Evolutionary conservation across 2,329 filamentous ascomycete species (phyloP).

Genomic region (Chrysosporium keratinophilum): DNA sequence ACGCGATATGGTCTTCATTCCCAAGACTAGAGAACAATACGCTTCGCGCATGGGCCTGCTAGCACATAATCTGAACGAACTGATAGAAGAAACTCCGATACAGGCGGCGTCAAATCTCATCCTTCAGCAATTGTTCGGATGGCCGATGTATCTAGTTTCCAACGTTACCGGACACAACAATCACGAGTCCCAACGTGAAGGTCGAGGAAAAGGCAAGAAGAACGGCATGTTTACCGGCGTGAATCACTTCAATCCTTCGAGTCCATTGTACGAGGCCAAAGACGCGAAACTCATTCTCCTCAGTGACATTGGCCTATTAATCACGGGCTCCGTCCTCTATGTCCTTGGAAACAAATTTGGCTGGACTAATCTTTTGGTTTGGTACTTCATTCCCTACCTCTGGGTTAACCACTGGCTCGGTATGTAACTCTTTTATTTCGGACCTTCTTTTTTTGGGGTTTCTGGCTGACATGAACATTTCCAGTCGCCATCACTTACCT

Average conservation of each 20-base stretch:
- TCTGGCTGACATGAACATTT: slow-evolving; percentile 1
- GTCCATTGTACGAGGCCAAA: slow-evolving; percentile 82
- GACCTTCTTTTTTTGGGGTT: not conserved
- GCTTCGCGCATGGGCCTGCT: slow-evolving; percentile 63
- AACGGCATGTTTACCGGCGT: slow-evolving; percentile 74
- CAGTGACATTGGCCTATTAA: slow-evolving; percentile 69
- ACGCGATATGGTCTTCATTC: slow-evolving; percentile 98
- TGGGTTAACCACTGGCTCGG: slow-evolving; percentile 99
- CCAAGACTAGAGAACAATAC: slow-evolving; percentile 74
- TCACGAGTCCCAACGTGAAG: slow-evolving; percentile 84
- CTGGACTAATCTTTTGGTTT: slow-evolving; percentile 76
- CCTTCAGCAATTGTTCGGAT: slow-evolving; percentile 79
- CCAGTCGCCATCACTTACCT: slow-evolving; percentile 95
- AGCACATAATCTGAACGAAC: slow-evolving; percentile 71
- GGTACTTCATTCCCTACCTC: slow-evolving; percentile 90
- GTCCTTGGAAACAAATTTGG: slow-evolving; percentile 67
- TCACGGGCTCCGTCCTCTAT: slow-evolving; percentile 53
- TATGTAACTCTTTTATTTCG: slow-evolving; percentile 43
- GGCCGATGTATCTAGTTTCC: slow-evolving; percentile 80
- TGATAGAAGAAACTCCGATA: slow-evolving; percentile 90
- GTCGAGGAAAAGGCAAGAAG: slow-evolving; percentile 81
- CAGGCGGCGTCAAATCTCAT: slow-evolving; percentile 64
- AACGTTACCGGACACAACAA: slow-evolving; percentile 96
- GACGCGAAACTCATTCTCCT: slow-evolving; percentile 78
- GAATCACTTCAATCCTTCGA: slow-evolving; percentile 87